Conservation (phyloP, 345 rosid genomes). For the Mercurialis annua region DNA sequence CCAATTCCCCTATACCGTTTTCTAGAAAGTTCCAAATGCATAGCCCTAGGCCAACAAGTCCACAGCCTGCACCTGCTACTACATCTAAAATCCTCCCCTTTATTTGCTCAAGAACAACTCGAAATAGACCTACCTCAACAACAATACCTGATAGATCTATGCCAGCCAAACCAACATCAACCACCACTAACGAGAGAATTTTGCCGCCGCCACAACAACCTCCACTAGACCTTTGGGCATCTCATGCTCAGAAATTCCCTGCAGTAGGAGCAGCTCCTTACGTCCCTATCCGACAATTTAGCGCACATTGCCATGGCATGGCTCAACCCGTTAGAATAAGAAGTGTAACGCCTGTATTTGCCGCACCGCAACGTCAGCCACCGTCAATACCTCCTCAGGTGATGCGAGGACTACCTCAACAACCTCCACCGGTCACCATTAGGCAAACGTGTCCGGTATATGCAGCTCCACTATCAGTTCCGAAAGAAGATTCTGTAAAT, state of each 20-base stretch:
- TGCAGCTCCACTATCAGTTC: constrained; percentile 50
- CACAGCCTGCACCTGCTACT: constrained; percentile 61
- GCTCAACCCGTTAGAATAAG: constrained; percentile 91
- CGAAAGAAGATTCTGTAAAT: constrained; percentile 35
- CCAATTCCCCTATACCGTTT: constrained; percentile 56
- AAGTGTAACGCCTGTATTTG: constrained; percentile 69
- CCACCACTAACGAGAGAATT: constrained; percentile 18
- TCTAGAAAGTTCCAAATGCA: constrained; percentile 60
- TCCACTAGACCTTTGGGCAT: constrained; percentile 36
- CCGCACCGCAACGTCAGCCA: constrained; percentile 68
- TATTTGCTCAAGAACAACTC: constrained; percentile 61
- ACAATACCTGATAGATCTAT: constrained; percentile 28
- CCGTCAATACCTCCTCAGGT: constrained; percentile 40
- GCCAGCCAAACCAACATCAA: constrained; percentile 8
- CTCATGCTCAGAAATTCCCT: constrained; percentile 53
- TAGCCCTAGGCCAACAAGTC: constrained; percentile 81
- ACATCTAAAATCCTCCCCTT: constrained; percentile 90
- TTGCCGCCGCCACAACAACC: constrained; percentile 21
- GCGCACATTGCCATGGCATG: constrained; percentile 56
- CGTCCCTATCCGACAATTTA: constrained; percentile 65
- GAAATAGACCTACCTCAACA: constrained; percentile 45
- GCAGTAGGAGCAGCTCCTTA: constrained; percentile 77
- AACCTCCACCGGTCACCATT: constrained; percentile 64
- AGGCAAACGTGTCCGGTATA: constrained; percentile 70
- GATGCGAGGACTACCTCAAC: constrained; percentile 39